phyloP scores from a whole-genome alignment of 768 basidiomycete species.

The Gloeophyllum trabeum region DNA sequence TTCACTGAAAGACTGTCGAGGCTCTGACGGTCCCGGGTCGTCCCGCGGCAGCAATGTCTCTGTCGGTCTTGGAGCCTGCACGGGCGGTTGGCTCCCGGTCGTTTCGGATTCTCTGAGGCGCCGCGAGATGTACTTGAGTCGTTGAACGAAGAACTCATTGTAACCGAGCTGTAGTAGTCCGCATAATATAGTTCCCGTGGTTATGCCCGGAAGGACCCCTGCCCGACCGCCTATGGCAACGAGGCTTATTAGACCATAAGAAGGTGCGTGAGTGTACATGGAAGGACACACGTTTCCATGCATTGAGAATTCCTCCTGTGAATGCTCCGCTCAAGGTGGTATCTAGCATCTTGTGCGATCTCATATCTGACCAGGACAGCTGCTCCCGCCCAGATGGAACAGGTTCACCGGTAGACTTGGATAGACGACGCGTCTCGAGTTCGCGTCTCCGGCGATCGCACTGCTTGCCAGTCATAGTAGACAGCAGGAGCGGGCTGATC shows the following conservation, averaged over 20 bases:
- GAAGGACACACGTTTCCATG: slow-evolving; percentile 43
- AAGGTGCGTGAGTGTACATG: slow-evolving; percentile 1
- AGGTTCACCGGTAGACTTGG: neutral
- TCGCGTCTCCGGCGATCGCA: no score
- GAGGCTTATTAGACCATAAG: slow-evolving; percentile 4
- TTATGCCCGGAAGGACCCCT: slow-evolving; percentile 45
- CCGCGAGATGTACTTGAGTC: slow-evolving; percentile 45
- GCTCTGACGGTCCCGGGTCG: neutral
- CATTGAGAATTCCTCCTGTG: slow-evolving; percentile 47
- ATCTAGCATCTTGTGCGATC: slow-evolving; percentile 53
- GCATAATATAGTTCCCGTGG: slow-evolving; percentile 48
- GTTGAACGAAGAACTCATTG: slow-evolving; percentile 55
- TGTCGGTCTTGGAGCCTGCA: neutral
- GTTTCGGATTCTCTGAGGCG: slow-evolving; percentile 11
- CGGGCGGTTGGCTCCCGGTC: neutral
- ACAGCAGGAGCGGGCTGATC: slow-evolving; percentile 51
- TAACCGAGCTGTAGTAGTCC: slow-evolving; percentile 52
- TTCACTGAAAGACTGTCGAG: neutral
- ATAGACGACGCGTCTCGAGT: slow-evolving; percentile 17
- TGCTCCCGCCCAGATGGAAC: slow-evolving; percentile 1
- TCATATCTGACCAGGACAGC: slow-evolving; percentile 39
- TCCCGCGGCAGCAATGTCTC: neutral
- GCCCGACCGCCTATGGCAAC: slow-evolving; percentile 49
- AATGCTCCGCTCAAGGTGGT: slow-evolving; percentile 62
- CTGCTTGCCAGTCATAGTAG: no score